Percentiles rank a stretch among this genome's conserved stretches.
phyloP scores from a whole-genome alignment of 2,329 filamentous ascomycete genomes.

The Exophiala viscosa region DNA sequence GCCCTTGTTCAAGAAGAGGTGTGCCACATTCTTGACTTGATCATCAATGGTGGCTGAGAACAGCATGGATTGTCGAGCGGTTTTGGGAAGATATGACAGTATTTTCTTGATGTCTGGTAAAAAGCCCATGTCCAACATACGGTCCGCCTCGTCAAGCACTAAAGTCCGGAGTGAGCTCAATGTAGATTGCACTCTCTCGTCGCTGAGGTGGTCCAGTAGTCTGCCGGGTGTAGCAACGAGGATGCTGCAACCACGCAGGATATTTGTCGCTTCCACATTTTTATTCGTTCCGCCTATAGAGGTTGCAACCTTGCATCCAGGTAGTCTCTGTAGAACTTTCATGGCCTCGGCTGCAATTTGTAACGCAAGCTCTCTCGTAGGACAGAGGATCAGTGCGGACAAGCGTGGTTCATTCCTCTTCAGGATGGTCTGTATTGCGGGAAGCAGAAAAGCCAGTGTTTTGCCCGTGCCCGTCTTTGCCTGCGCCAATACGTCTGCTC shows the following conservation, averaged over 20 bases:
- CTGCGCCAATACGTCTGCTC: slow-evolving; percentile 67
- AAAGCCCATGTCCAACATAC: slow-evolving; percentile 66
- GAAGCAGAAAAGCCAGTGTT: slow-evolving; percentile 87
- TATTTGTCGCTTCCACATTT: slow-evolving; percentile 6
- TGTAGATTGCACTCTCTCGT: slow-evolving; percentile 58
- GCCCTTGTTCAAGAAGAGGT: slow-evolving; percentile 69
- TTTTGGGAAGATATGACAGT: slow-evolving; percentile 58
- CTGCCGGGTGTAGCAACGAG: slow-evolving; percentile 88
- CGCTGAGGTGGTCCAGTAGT: slow-evolving; percentile 73
- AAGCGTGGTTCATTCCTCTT: slow-evolving; percentile 55
- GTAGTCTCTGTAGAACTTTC: slow-evolving; percentile 65
- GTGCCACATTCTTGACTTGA: slow-evolving; percentile 75
- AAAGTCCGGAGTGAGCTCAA: slow-evolving; percentile 59
- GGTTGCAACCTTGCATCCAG: slow-evolving; percentile 73
- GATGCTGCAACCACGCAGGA: slow-evolving; percentile 40
- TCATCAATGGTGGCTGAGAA: slow-evolving; percentile 90
- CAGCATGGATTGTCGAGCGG: slow-evolving; percentile 79
- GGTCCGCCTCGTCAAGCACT: slow-evolving; percentile 65
- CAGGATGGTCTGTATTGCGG: slow-evolving; percentile 76
- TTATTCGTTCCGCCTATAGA: slow-evolving; percentile 23
- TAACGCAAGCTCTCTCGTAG: slow-evolving; percentile 91
- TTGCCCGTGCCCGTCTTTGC: slow-evolving; percentile 97
- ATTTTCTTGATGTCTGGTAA: slow-evolving; percentile 63
- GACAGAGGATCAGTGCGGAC: slow-evolving; percentile 80
- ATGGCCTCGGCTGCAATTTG: slow-evolving; percentile 62